Evolutionary conservation across 768 basidiomycete species (phyloP).

Genomic region (Lentinula edodes): DNA sequence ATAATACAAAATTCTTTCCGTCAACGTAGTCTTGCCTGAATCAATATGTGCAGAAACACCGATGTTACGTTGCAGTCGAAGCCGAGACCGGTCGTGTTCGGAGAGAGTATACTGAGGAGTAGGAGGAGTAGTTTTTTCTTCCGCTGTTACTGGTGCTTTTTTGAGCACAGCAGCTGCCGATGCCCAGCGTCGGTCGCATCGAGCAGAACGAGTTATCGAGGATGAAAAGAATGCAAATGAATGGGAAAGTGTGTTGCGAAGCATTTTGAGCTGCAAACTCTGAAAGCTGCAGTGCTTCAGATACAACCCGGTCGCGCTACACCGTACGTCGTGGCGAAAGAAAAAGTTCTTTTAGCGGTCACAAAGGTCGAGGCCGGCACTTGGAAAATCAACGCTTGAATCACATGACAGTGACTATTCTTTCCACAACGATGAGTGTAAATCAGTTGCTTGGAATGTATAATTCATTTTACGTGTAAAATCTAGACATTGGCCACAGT

Average conservation of each 20-base stretch:
- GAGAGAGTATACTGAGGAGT: constrained; percentile 44
- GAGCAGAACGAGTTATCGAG: not conserved
- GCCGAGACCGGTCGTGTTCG: constrained; percentile 57
- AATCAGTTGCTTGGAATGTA: too few relatives aligned
- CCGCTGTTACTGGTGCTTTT: not conserved
- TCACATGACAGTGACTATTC: too few relatives aligned
- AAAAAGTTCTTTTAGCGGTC: not conserved
- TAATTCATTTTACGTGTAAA: too few relatives aligned
- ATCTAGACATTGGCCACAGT: too few relatives aligned
- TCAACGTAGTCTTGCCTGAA: constrained; percentile 96
- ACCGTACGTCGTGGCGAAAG: not conserved
- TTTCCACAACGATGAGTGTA: too few relatives aligned
- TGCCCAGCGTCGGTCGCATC: constrained; percentile 11
- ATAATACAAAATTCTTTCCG: constrained; percentile 93
- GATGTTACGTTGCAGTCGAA: constrained; percentile 85
- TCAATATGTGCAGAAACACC: constrained; percentile 95
- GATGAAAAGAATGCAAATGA: not conserved
- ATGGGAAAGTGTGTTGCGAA: not conserved
- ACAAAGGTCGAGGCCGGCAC: too few relatives aligned
- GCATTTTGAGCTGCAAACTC: not conserved
- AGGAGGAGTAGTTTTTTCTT: constrained; percentile 22
- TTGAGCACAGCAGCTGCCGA: constrained; percentile 12
- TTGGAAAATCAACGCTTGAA: too few relatives aligned
- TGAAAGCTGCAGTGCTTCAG: not conserved
- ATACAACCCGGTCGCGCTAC: not conserved